phyloP scores from a whole-genome alignment of 2,329 filamentous ascomycete species.

The Pyrenophora graminea region DNA sequence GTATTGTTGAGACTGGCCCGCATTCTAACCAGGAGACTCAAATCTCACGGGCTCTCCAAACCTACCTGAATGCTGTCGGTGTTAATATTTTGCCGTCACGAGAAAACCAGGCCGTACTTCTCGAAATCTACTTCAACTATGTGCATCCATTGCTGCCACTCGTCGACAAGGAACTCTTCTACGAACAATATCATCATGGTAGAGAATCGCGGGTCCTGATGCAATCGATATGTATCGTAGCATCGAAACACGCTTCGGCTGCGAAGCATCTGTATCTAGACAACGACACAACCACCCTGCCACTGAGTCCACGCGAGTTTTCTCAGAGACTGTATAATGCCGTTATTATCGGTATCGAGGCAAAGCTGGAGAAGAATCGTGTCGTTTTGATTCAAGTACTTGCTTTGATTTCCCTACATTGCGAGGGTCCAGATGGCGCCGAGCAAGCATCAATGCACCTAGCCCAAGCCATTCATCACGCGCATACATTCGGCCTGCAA shows the following conservation, averaged over 20 bases:
- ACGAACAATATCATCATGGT: constrained; percentile 42
- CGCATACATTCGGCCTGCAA: constrained; percentile 55
- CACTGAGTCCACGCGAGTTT: constrained; percentile 50
- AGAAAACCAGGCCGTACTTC: constrained; percentile 44
- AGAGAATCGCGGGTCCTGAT: constrained; percentile 47
- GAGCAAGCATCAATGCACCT: constrained; percentile 54
- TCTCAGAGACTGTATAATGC: constrained; percentile 51
- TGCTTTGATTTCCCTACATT: constrained; percentile 53
- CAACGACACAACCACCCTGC: constrained; percentile 30
- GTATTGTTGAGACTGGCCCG: constrained; percentile 38
- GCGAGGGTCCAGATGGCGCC: constrained; percentile 53
- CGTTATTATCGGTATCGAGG: constrained; percentile 48
- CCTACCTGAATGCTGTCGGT: constrained; percentile 46
- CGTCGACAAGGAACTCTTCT: constrained; percentile 51
- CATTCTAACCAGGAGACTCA: constrained; percentile 38
- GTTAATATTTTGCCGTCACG: constrained; percentile 42
- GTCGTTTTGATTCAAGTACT: constrained; percentile 54
- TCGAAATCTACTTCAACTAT: constrained; percentile 53
- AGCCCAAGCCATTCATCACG: constrained; percentile 55
- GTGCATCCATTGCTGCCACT: constrained; percentile 55
- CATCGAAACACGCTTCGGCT: constrained; percentile 54
- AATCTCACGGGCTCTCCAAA: constrained; percentile 40
- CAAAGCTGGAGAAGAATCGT: constrained; percentile 51
- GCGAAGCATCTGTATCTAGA: constrained; percentile 46
- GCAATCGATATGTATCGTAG: constrained; percentile 54